These are phyloP conservation scores for Lagerstroemia speciosa DNA, from an alignment of 345 rosid species.

Conservation along the genomic window DNA sequence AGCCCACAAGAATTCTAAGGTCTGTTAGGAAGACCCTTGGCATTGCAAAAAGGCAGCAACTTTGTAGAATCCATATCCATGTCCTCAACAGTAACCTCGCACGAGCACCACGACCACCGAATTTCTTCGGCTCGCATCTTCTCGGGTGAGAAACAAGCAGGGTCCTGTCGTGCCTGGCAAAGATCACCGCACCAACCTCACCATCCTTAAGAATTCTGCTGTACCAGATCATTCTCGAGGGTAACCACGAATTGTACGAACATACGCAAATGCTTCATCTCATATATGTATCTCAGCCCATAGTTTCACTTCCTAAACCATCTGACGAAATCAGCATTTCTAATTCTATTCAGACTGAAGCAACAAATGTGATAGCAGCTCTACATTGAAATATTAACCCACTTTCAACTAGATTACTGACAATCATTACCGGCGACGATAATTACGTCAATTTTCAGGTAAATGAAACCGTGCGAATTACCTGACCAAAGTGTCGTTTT, in stretches of 20 bases:
- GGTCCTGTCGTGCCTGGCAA: slow-evolving; percentile 48
- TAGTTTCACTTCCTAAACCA: no score
- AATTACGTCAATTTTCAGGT: not conserved
- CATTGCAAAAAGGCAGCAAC: not conserved
- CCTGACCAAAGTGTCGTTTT: slow-evolving; percentile 65
- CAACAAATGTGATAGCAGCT: not conserved
- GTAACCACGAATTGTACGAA: not conserved
- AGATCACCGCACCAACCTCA: not conserved
- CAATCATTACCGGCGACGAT: no score
- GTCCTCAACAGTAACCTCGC: slow-evolving; percentile 57
- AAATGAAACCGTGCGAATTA: slow-evolving; percentile 14
- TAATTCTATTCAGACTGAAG: no score
- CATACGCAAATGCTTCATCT: not conserved
- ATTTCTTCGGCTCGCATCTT: slow-evolving; percentile 95
- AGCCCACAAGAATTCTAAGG: no score
- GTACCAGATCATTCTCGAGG: not conserved
- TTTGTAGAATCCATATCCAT: slow-evolving; percentile 3
- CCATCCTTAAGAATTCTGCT: not conserved
- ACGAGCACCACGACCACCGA: slow-evolving; percentile 92
- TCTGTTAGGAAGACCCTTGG: no score
- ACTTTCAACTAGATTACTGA: not conserved
- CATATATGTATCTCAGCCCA: no score
- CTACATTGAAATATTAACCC: not conserved
- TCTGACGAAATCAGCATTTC: no score
- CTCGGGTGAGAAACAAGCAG: slow-evolving; percentile 86